Base-by-base conservation (phyloP, 768 basidiomycete genomes). In the Mycena epipterygia region DNA sequence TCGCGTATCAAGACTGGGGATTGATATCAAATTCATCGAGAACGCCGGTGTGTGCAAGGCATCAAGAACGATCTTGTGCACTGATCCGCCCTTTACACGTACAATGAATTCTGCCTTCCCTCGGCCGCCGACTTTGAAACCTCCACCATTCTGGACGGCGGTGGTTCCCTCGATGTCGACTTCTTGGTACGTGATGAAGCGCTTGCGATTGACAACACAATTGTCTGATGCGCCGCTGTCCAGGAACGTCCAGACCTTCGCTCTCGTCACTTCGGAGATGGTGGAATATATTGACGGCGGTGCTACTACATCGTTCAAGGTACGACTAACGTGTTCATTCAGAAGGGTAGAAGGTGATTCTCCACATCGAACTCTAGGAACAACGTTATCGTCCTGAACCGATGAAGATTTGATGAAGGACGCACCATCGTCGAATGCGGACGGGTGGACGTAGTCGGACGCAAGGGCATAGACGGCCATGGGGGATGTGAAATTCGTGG, bases 381-480 rank as follows among this genome's bases (percentile, higher is more conserved):
- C 5, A n/a, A 29, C 32, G 53, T 70, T 49, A 68, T 42, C 60
- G 51, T 25, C 67, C 67, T 52, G 17, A 49, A 30, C n/a, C 21
- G 46, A 44, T 23, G 58, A 41, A 3, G 49, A 32, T 23, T 16
- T 44, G 35, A 48, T 11, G 12, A 25, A 33, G 1, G 57, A 44
- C 46, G 30, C 51, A 52, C 65, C 33, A 7, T 37, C 65, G 29
- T 58, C 58, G 35, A 49, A 5, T 30, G 16, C 32, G 17, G 39
- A 5, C 49, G 21, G 2, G 33, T 30, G 25, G 35, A 39, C 8
- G 37, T 8, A 8, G 37, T 16, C 16, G 37, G 8, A 8, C 48
- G n/a, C 37, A 25, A 67, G 58, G 11, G 66, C 57, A 30, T 67
- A 67, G 9, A 46, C 44, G 48, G 66, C 66, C 27, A 51, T 60